Evolutionary conservation across 495 filamentous ascomycete genomes (phyloP), one percentile per base, ranked within the genome.

Genomic region (Acidiella bohemica): DNA sequence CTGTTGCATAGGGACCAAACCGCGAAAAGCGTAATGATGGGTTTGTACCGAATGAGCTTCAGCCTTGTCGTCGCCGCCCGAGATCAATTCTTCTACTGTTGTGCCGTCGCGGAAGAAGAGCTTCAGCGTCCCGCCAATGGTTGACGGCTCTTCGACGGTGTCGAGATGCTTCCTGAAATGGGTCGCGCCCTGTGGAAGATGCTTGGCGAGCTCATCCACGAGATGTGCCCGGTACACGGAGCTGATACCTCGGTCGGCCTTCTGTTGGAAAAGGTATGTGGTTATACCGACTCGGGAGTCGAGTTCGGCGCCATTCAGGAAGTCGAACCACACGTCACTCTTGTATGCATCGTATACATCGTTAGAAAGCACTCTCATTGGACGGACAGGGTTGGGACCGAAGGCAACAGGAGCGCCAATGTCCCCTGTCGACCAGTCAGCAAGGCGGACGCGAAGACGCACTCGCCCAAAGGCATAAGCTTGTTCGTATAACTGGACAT

Each of bases 341-440:
- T 51, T 52, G 53, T 58, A 70, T 0, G 57, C 66, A 9, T 58
- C 54, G 32, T 60, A 46, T 27, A 77, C 63, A 2, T 57, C 52
- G 8, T 61, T 60, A 20, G 70, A 61, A 34, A 73, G 64, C 5
- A 67, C 32, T 5, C 51, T 49, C 46, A 52, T 49, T n/a, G 44
- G 73, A 0, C 62, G 55, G 4, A 69, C 56, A 3, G 74, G 63
- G 48, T 79, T 79, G 21, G 73, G 66, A 0, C 69, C 66, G 36
- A 80, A 71, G 13, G 64, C 67, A 2, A 80, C 63, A 7, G 73
- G 76, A 11, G 46, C 40, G 20, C 44, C 44, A 13, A 53, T 49
- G 37, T 53, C 36, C 25, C 54, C 47, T 36, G 30, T 13, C 18
- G 20, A 5, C 6, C 5, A 7, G 24, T 27, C 10, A 26, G 10